These are phyloP conservation scores for Kurtzmaniella quercitrusa DNA, from an alignment of 1,139 yeast genomes.

Conservation along the genomic window DNA sequence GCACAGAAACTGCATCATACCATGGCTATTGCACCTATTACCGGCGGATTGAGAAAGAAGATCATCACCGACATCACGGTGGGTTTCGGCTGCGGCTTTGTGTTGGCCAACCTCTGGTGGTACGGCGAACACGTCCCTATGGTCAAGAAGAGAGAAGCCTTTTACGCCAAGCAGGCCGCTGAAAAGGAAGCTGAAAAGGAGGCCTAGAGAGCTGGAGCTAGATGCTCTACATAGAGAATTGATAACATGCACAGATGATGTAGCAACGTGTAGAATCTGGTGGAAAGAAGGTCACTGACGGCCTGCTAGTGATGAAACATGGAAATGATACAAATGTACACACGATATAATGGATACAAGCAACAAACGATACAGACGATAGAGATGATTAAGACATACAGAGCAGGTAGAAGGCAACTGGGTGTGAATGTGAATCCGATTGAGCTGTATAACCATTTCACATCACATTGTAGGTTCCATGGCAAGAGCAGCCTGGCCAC, in stretches of 20 bases:
- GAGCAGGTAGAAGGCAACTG: no score
- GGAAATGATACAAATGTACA: no score
- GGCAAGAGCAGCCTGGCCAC: no score
- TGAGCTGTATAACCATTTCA: no score
- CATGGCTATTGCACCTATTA: conserved; percentile 89
- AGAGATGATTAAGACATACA: no score
- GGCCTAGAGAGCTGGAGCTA: background rate
- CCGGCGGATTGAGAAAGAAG: conserved; percentile 79
- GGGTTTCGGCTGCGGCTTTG: conserved; percentile 50
- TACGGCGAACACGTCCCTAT: conserved; percentile 57
- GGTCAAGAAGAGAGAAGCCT: conserved; percentile 76
- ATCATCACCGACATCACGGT: conserved; percentile 74
- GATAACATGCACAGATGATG: background rate
- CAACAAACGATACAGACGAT: no score
- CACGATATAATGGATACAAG: no score
- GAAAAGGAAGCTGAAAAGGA: conserved; percentile 63
- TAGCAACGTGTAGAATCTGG: background rate
- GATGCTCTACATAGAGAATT: conserved; percentile 20
- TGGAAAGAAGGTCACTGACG: background rate
- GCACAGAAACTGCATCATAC: conserved; percentile 12
- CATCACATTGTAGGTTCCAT: no score
- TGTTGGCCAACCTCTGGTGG: conserved; percentile 31
- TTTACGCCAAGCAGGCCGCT: conserved; percentile 71
- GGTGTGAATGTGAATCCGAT: no score
- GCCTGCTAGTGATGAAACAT: no score